Base-by-base conservation (phyloP, 1,284 basidiomycete genomes). In the Anthracocystis setariae region DNA sequence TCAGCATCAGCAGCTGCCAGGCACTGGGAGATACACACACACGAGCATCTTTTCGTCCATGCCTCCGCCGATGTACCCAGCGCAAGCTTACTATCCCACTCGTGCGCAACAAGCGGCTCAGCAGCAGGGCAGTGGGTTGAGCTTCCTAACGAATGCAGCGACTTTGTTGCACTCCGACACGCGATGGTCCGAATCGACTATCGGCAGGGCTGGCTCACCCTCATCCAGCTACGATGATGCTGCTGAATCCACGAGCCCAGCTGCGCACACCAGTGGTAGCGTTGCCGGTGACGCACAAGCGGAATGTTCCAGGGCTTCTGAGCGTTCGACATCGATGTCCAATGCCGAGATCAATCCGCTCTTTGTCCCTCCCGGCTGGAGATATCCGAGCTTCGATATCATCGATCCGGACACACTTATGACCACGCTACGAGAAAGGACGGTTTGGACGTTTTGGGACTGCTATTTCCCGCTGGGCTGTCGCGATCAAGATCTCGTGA, bases 381-480 rank as follows among this genome's bases (percentile, higher is more conserved):
- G 40, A 3, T 21, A 23, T 18, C 70, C 70, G 0, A 17, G 39
- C 10, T 61, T 64, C 23, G 64, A 73, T 23, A 24, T 73, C 4
- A 56, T 73, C 8, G 57, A 73, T 38, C 65, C 70, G 10, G 59
- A 48, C 4, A 0, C 27, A 20, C 52, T 73, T 25, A 47, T 60
- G 55, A 60, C 58, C 0, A 43, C 52, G 24, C 39, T 62, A 43
- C 59, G 65, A 0, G 50, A 68, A 33, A 38, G 38, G 8, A 73
- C 70, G 8, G 65, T 68, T 10, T 73, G 70, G 70, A 68, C 64
- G 7, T 73, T 73, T 21, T 73, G 70, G 70, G 70, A 73, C 57
- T 73, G 65, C 48, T 61, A 57, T n/a, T 46, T 67, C 15, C 70
- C 70, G 3, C 48, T 73, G 2, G 70, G 70, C 5, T 54, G 60